These are phyloP conservation scores for Aspergillus cavernicola DNA, from an alignment of 495 filamentous ascomycete species.

Conservation along the genomic window DNA sequence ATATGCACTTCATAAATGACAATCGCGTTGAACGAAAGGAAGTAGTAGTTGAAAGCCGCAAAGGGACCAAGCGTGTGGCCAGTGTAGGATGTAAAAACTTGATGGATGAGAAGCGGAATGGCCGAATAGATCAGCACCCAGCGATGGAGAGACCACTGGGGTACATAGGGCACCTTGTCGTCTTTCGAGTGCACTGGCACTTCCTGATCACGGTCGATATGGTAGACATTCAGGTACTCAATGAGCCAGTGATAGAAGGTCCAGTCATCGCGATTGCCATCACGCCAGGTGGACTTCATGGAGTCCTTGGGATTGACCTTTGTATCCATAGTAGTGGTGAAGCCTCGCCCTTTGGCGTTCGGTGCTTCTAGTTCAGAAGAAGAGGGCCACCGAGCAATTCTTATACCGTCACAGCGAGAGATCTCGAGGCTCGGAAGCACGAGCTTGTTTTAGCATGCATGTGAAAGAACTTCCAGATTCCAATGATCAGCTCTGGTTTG, in stretches of 20 bases:
- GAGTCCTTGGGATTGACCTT: conserved; percentile 37
- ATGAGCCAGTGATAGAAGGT: conserved; percentile 33
- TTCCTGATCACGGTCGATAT: conserved; percentile 27
- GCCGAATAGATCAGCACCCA: conserved; percentile 39
- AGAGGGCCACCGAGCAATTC: not conserved
- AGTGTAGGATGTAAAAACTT: conserved; percentile 29
- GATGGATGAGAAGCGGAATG: conserved; percentile 34
- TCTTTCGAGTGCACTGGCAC: conserved; percentile 37
- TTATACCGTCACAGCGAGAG: conserved; percentile 8
- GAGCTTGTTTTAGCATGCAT: conserved; percentile 1
- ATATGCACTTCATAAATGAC: conserved; percentile 33
- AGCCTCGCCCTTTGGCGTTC: not conserved
- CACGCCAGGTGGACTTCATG: conserved; percentile 43
- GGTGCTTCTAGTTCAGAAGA: not conserved
- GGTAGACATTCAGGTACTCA: conserved; percentile 35
- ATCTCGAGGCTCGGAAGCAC: conserved; percentile 10
- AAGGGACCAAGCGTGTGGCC: conserved; percentile 29
- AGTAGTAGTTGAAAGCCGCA: conserved; percentile 35
- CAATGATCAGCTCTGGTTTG: conserved; percentile 1
- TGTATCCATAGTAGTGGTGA: conserved; percentile 20
- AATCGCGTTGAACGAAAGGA: conserved; percentile 29
- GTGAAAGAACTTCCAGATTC: conserved; percentile 4
- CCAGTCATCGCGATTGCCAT: conserved; percentile 31
- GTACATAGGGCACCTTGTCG: conserved; percentile 36
- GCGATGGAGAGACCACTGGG: conserved; percentile 35